Conservation (phyloP, 805 yeast species). For the Wickerhamomyces bisporus region DNA sequence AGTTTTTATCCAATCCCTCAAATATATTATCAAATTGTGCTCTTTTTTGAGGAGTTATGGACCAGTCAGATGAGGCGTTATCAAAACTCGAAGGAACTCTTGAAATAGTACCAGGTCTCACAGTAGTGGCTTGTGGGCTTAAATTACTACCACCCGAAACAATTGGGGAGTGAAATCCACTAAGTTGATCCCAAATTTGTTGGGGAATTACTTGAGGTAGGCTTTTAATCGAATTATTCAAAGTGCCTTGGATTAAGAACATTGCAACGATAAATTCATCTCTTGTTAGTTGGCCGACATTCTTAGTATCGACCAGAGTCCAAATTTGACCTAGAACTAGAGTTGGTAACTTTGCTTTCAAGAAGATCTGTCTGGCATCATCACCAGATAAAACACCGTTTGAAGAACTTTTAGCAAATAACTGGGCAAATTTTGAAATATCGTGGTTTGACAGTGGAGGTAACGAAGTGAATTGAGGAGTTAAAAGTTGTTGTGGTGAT, state of each 20-base stretch:
- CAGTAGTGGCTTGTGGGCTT: constrained; percentile 16
- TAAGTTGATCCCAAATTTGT: constrained; percentile 33
- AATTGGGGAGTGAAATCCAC: constrained; percentile 14
- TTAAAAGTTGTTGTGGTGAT: constrained; percentile 27
- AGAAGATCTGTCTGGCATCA: constrained; percentile 79
- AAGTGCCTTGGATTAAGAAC: constrained; percentile 84
- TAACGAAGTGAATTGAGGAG: constrained; percentile 26
- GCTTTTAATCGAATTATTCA: constrained; percentile 58
- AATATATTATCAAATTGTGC: constrained; percentile 78
- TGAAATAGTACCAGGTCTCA: constrained; percentile 21
- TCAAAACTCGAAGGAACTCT: constrained; percentile 34
- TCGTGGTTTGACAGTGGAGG: constrained; percentile 56
- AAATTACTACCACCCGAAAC: constrained; percentile 16
- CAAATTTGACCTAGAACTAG: constrained; percentile 79
- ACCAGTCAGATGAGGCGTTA: constrained; percentile 53
- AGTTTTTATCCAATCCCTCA: constrained; percentile 64
- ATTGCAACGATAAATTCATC: constrained; percentile 86
- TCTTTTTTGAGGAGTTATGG: constrained; percentile 59
- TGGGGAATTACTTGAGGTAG: constrained; percentile 47
- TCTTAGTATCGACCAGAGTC: constrained; percentile 77
- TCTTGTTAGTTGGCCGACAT: constrained; percentile 65
- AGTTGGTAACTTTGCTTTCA: constrained; percentile 83
- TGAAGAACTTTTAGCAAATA: constrained; percentile 67
- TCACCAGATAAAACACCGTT: constrained; percentile 60
- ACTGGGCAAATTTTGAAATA: constrained; percentile 56